Evolutionary conservation across 768 basidiomycete genomes (phyloP).

Genomic region (Pleurotus pulmonarius): DNA sequence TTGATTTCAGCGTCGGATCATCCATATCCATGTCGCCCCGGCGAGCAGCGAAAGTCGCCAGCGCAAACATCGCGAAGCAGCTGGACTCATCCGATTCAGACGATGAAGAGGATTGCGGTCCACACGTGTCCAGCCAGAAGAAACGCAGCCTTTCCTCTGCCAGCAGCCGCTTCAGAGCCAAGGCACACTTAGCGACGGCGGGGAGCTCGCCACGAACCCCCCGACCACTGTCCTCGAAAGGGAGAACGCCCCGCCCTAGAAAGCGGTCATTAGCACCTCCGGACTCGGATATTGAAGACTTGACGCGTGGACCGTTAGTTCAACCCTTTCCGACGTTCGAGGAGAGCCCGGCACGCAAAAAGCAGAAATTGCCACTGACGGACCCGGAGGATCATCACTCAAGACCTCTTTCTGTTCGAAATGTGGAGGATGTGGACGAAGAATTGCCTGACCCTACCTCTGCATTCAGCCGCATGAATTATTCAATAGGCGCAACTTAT

Average conservation of each 20-base stretch:
- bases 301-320: not conserved
- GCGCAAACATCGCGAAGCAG: not conserved
- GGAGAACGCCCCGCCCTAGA: not conserved
- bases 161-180: not conserved
- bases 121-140: not conserved
- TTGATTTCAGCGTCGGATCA: no score
- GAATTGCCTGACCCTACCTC: conserved; percentile 41
- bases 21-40: not conserved
- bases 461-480: conserved; percentile 15
- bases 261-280: not conserved
- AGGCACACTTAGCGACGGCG: not conserved
- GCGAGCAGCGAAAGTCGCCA: conserved; percentile 3
- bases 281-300: not conserved
- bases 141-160: no score
- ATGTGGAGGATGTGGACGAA: conserved; percentile 37
- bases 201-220: not conserved
- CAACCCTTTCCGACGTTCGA: not conserved
- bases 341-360: conserved; percentile 26
- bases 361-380: conserved; percentile 29
- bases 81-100: conserved; percentile 3
- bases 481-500: not conserved
- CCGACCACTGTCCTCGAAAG: not conserved
- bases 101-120: not conserved
- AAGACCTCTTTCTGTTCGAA: conserved; percentile 44
- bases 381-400: conserved; percentile 41